These are phyloP conservation scores for Hordeum pubiflorum DNA, from an alignment of 202 grass and related monocot genomes.

Conservation along the genomic window DNA sequence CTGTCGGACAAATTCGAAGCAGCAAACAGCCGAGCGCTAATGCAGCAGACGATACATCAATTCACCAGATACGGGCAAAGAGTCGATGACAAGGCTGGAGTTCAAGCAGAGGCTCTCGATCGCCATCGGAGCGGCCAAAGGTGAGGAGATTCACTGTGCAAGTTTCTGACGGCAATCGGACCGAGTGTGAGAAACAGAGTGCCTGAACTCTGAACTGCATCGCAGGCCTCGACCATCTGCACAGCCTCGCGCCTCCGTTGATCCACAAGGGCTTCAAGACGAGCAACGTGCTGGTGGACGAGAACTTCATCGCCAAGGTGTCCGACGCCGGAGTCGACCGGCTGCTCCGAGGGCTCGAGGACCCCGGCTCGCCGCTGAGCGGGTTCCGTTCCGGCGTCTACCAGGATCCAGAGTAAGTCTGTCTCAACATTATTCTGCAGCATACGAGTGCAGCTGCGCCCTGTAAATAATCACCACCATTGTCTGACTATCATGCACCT, in stretches of 20 bases:
- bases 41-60: not conserved
- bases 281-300: constrained; percentile 83
- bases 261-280: constrained; percentile 84
- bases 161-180: not conserved
- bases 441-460: too few species aligned
- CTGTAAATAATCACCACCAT: not conserved
- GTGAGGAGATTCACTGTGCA: not conserved
- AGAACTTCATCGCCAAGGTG: constrained; percentile 96
- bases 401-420: constrained; percentile 58
- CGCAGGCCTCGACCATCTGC: constrained; percentile 75
- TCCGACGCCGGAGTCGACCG: constrained; percentile 57
- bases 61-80: constrained; percentile 40
- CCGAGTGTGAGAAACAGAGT: not conserved
- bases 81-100: constrained; percentile 66
- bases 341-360: constrained; percentile 43
- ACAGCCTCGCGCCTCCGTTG: constrained; percentile 54
- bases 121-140: constrained; percentile 92
- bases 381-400: constrained; percentile 20
- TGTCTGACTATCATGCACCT: not conserved
- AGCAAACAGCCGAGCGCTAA: not conserved
- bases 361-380: constrained; percentile 2
- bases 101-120: constrained; percentile 92
- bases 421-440: not conserved
- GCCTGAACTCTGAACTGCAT: not conserved
- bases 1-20: not conserved